phyloP scores from a whole-genome alignment of 768 basidiomycete species.

The Trametes cinnabarina region DNA sequence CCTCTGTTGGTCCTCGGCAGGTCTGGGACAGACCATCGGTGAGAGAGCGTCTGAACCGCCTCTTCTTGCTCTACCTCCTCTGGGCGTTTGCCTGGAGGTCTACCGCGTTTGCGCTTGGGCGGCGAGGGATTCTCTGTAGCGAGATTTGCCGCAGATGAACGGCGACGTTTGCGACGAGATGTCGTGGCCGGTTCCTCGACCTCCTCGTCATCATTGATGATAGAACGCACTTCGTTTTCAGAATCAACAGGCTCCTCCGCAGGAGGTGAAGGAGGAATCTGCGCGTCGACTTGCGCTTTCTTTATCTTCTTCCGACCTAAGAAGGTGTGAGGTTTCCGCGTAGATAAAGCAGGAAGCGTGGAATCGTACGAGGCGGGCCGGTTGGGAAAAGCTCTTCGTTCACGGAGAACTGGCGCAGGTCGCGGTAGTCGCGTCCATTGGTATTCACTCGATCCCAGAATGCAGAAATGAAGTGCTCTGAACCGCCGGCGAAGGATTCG shows the following conservation, averaged over 20 bases:
- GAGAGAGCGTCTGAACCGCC: not conserved
- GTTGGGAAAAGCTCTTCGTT: constrained; percentile 54
- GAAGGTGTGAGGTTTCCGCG: not conserved
- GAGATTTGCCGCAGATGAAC: not conserved
- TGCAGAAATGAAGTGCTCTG: constrained; percentile 46
- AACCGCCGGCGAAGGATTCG: constrained; percentile 53
- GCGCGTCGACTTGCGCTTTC: not conserved
- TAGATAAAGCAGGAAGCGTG: not conserved
- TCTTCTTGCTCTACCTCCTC: not conserved
- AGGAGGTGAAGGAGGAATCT: not conserved
- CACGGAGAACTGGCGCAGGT: constrained; percentile 48
- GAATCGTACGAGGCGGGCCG: constrained; percentile 56
- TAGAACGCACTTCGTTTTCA: constrained; percentile 18
- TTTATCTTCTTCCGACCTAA: constrained; percentile 13
- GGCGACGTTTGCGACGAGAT: constrained; percentile 3
- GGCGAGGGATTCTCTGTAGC: not conserved
- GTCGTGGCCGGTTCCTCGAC: not conserved
- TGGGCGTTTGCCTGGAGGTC: not conserved
- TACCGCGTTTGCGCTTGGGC: constrained; percentile 9
- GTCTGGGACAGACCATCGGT: not conserved
- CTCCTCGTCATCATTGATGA: constrained; percentile 12
- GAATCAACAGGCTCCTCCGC: constrained; percentile 2
- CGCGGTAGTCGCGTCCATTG: constrained; percentile 44
- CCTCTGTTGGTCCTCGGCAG: not conserved
- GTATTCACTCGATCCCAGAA: constrained; percentile 39